A percentile compares a stretch with the other conserved stretches of the same genome.
Conservation (phyloP, 495 filamentous ascomycete genomes). For the Neurospora sp. region DNA sequence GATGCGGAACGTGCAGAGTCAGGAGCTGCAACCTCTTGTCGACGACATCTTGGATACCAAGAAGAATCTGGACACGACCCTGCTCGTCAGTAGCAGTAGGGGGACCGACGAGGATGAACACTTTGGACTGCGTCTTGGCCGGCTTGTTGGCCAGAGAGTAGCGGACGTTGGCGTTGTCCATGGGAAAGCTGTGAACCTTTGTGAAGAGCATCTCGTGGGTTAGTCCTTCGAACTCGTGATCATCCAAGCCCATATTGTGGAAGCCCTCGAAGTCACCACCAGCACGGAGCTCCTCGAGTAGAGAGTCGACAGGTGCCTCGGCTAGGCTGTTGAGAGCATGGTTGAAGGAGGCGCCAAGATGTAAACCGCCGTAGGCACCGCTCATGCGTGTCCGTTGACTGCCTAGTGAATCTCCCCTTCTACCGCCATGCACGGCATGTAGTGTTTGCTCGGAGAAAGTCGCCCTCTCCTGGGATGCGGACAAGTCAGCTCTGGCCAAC, state of each 20-base stretch:
- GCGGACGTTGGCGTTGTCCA: constrained; percentile 50
- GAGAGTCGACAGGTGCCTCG: constrained; percentile 59
- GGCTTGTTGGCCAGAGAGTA: constrained; percentile 41
- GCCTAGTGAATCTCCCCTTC: constrained; percentile 64
- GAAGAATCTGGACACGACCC: constrained; percentile 42
- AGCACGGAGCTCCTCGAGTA: constrained; percentile 58
- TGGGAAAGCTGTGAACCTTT: constrained; percentile 60
- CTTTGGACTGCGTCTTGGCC: constrained; percentile 42
- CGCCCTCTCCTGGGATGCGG: constrained; percentile 61
- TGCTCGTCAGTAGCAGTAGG: constrained; percentile 41
- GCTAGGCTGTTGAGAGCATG: constrained; percentile 40
- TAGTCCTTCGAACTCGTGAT: constrained; percentile 56
- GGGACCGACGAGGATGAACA: constrained; percentile 56
- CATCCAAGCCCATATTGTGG: constrained; percentile 59
- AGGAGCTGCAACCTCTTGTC: constrained; percentile 59
- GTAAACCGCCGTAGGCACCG: constrained; percentile 34
- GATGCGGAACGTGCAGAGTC: constrained; percentile 44
- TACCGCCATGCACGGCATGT: constrained; percentile 35
- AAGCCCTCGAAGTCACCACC: constrained; percentile 57
- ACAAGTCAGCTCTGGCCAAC: constrained; percentile 82
- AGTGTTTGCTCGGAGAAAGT: constrained; percentile 61
- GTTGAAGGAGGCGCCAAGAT: constrained; percentile 28
- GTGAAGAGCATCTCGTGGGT: constrained; percentile 63
- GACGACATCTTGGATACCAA: constrained; percentile 59
- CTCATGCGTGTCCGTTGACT: constrained; percentile 53